Conservation (phyloP, 148 eudicot genomes). For the Rhododendron simsii region DNA sequence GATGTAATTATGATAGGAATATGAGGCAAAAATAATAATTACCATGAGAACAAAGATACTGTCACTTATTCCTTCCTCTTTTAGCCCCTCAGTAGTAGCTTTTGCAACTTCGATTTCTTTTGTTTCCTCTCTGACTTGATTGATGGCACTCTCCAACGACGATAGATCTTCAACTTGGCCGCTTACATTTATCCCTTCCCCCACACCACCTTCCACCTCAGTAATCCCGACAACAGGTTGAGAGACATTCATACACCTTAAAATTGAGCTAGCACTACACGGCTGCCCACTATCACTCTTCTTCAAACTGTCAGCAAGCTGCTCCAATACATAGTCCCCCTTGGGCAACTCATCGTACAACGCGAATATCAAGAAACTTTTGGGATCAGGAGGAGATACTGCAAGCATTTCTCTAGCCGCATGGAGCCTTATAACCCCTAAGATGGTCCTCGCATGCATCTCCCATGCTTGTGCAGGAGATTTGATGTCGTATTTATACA, state of each 20-base stretch:
- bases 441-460: constrained; percentile 75
- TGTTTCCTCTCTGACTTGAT: constrained; percentile 66
- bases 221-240: constrained; percentile 11
- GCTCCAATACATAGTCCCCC: constrained; percentile 77
- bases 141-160: constrained; percentile 50
- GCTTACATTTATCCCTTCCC: constrained; percentile 13
- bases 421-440: constrained; percentile 78
- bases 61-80: constrained; percentile 77
- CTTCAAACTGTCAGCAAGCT: constrained; percentile 65
- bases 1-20: background rate
- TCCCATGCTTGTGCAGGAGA: constrained; percentile 65
- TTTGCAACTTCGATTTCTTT: constrained; percentile 62
- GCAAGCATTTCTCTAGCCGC: constrained; percentile 89
- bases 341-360: constrained; percentile 77
- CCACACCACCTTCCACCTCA: constrained; percentile 18
- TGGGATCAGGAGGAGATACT: constrained; percentile 82
- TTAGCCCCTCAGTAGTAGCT: constrained; percentile 61
- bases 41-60: constrained; percentile 68
- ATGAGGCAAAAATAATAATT: background rate
- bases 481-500: constrained; percentile 35
- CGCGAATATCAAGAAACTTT: constrained; percentile 69
- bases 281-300: constrained; percentile 37
- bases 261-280: constrained; percentile 72
- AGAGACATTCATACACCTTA: constrained; percentile 51
- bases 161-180: constrained; percentile 36